A percentile compares a stretch with the other conserved stretches of the same genome.
Conservation (phyloP, 306 rosid species). For the Prosopis cineraria region DNA sequence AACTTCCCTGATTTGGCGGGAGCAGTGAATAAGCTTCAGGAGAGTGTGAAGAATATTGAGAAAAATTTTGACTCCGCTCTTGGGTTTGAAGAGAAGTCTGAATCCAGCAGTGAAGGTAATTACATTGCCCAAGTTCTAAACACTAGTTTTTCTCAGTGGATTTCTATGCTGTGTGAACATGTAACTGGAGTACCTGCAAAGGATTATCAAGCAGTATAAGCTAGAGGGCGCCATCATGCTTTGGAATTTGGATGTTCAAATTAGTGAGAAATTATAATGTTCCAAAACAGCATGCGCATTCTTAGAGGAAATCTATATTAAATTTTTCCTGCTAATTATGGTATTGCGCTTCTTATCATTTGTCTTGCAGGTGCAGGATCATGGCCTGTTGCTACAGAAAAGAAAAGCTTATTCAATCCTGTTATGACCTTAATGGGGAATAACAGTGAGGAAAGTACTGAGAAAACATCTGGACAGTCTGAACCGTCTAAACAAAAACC, state of each 20-base stretch:
- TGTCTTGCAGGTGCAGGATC: constrained; percentile 67
- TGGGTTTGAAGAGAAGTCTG: constrained; percentile 77
- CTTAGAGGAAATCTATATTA: neutral
- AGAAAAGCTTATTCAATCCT: constrained; percentile 68
- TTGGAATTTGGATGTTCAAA: constrained; percentile 11
- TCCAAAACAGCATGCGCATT: constrained; percentile 3
- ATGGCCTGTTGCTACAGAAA: constrained; percentile 69
- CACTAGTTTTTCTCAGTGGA: constrained; percentile 18
- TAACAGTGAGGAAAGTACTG: constrained; percentile 54
- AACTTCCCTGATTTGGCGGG: constrained; percentile 97
- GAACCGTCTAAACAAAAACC: constrained; percentile 48
- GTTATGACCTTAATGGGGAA: constrained; percentile 82
- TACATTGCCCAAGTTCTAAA: constrained; percentile 26
- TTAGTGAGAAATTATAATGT: neutral
- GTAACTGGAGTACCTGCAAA: constrained; percentile 23
- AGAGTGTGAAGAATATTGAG: constrained; percentile 97
- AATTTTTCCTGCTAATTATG: constrained; percentile 34
- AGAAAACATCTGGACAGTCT: constrained; percentile 46
- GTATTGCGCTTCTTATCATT: constrained; percentile 30
- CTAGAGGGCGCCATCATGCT: neutral
- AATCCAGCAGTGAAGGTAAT: constrained; percentile 85
- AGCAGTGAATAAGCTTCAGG: constrained; percentile 97
- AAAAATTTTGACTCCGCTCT: constrained; percentile 95
- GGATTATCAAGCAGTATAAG: constrained; percentile 4
- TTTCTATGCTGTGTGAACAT: constrained; percentile 19